A percentile compares a stretch with the other conserved stretches of the same genome.
Conservation (phyloP, 208 protist species). For the Herpetomonas samuelpessoai region DNA sequence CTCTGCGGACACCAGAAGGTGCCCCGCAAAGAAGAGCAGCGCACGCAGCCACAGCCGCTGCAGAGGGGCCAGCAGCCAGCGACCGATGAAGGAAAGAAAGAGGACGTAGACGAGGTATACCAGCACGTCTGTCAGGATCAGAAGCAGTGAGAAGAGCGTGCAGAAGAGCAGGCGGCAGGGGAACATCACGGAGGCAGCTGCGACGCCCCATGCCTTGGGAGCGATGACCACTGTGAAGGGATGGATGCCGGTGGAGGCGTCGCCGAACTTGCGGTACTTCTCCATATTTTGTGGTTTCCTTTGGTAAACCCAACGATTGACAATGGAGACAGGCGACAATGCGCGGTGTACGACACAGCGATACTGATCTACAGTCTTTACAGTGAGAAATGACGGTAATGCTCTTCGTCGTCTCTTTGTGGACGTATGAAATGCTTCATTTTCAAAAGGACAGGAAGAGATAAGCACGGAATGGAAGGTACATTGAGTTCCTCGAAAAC, state of each 20-base stretch:
- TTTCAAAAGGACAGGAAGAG: too few relatives aligned
- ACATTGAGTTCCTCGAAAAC: too few relatives aligned
- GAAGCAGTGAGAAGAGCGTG: constrained; percentile 29
- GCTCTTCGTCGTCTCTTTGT: too few relatives aligned
- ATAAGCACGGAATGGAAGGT: too few relatives aligned
- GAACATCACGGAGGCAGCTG: constrained; percentile 43
- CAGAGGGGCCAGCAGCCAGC: constrained; percentile 34
- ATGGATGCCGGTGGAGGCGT: constrained; percentile 78
- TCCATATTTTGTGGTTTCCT: constrained; percentile 36
- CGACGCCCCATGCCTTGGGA: constrained; percentile 31
- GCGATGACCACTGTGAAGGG: constrained; percentile 54
- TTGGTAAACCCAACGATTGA: too few relatives aligned
- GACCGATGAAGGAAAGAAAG: constrained; percentile 25
- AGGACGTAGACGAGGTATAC: constrained; percentile 34
- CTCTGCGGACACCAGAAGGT: constrained; percentile 29
- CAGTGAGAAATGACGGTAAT: too few relatives aligned
- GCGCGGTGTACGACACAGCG: too few relatives aligned
- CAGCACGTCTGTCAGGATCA: constrained; percentile 50
- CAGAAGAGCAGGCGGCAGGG: constrained; percentile 48
- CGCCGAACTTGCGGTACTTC: constrained; percentile 74
- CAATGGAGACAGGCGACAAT: too few relatives aligned
- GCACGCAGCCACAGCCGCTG: constrained; percentile 39
- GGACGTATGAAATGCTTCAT: too few relatives aligned
- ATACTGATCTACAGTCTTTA: too few relatives aligned
- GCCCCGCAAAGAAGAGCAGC: constrained; percentile 59